Evolutionary conservation across 805 yeast genomes (phyloP).

Genomic region (Lipomyces orientalis): DNA sequence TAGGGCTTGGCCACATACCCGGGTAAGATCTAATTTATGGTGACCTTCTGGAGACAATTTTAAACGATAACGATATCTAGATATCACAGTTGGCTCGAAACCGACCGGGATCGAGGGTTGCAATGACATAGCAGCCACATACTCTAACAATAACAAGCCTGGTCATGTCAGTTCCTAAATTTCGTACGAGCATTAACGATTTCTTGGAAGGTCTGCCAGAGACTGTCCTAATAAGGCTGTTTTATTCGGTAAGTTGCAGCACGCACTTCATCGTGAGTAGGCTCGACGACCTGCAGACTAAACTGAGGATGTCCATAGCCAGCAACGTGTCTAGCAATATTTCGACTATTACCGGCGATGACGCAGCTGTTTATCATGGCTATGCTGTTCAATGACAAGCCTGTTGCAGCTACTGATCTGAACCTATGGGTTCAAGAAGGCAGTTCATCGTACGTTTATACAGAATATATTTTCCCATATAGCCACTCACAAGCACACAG

Average conservation of each 20-base stretch:
- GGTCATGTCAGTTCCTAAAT: conserved; percentile 36
- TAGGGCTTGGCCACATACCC: neutral
- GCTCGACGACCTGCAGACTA: neutral
- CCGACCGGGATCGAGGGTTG: neutral
- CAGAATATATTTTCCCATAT: conserved; percentile 39
- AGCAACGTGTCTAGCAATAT: conserved; percentile 94
- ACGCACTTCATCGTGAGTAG: neutral
- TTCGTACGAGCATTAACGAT: conserved; percentile 55
- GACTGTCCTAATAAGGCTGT: conserved; percentile 79
- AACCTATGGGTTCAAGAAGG: conserved; percentile 75
- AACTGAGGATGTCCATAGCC: conserved; percentile 51
- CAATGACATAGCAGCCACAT: neutral
- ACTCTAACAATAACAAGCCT: neutral
- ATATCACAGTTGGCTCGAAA: too few species aligned
- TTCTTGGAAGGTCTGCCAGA: conserved; percentile 90
- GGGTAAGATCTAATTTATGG: neutral
- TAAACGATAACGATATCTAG: neutral
- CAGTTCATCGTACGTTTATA: conserved; percentile 51
- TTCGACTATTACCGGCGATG: conserved; percentile 81
- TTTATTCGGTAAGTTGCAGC: conserved; percentile 56
- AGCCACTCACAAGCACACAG: conserved; percentile 46
- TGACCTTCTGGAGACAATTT: too few species aligned
- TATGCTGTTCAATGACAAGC: conserved; percentile 79
- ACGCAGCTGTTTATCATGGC: conserved; percentile 90
- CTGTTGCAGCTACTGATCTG: conserved; percentile 67